Conservation (phyloP, 2,329 filamentous ascomycete genomes). For the Emmonsia crescens region DNA sequence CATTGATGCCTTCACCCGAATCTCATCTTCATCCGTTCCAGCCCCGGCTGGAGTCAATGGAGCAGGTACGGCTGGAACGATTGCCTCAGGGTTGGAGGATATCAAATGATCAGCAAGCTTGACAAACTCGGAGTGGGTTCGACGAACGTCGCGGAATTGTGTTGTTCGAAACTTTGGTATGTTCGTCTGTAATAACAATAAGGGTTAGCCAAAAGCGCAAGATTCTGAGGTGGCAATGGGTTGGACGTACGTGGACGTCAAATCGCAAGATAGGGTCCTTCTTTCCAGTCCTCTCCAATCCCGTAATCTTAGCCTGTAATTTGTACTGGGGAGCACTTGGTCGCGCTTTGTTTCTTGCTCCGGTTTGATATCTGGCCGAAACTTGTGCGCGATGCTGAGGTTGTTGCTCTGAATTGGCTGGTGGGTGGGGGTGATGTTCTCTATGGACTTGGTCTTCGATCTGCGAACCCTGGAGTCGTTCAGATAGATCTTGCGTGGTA, state of each 20-base stretch:
- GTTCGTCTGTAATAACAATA: conserved; percentile 59
- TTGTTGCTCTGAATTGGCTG: conserved; percentile 12
- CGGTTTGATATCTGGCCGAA: conserved; percentile 40
- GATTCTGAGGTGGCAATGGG: background rate
- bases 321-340: conserved; percentile 60
- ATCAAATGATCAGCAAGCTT: conserved; percentile 95
- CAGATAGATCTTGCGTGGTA: conserved; percentile 31
- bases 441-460: conserved; percentile 21
- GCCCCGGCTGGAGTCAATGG: conserved; percentile 87
- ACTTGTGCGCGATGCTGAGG: conserved; percentile 29
- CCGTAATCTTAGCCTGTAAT: conserved; percentile 89
- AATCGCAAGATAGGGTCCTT: conserved; percentile 94
- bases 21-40: conserved; percentile 91
- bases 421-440: conserved; percentile 30
- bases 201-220: background rate
- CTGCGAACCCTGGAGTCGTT: conserved; percentile 31
- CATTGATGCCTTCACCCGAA: conserved; percentile 74
- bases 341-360: conserved; percentile 25
- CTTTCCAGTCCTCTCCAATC: conserved; percentile 80
- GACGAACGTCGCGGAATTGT: conserved; percentile 93
- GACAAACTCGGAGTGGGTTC: conserved; percentile 87
- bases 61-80: conserved; percentile 91
- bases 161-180: conserved; percentile 96
- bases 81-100: conserved; percentile 90
- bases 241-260: conserved; percentile 73